Conservation (phyloP, 371 early-diverging fungal genomes). For the Rhizopus delemar region DNA sequence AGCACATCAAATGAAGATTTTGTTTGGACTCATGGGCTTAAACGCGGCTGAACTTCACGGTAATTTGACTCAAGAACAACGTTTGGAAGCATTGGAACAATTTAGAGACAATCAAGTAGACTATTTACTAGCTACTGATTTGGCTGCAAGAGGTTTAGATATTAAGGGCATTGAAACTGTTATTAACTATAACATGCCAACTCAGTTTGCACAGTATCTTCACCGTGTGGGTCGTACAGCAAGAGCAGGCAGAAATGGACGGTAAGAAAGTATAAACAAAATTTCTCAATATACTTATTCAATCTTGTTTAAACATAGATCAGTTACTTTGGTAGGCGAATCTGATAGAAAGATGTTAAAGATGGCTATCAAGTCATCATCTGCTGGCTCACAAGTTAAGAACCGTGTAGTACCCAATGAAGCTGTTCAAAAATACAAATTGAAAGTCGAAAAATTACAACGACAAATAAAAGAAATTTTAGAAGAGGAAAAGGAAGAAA, state of each 20-base stretch:
- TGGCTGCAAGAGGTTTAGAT: slow-evolving; percentile 99
- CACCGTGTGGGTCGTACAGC: slow-evolving; percentile 99
- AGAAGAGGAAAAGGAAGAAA: slow-evolving; percentile 84
- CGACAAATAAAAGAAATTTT: slow-evolving; percentile 78
- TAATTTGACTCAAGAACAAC: slow-evolving; percentile 93
- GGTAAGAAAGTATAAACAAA: slow-evolving; percentile 33
- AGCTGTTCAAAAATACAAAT: slow-evolving; percentile 73
- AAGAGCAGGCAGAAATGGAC: slow-evolving; percentile 89
- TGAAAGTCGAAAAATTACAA: slow-evolving; percentile 63
- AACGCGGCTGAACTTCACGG: slow-evolving; percentile 98
- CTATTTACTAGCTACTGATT: slow-evolving; percentile 96
- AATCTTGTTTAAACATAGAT: slow-evolving; percentile 23
- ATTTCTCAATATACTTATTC: neutral
- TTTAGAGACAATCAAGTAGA: slow-evolving; percentile 90
- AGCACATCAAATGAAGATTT: slow-evolving; percentile 95
- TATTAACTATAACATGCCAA: slow-evolving; percentile 99
- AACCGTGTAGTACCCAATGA: slow-evolving; percentile 83
- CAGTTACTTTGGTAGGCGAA: slow-evolving; percentile 92
- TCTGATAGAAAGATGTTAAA: slow-evolving; percentile 92
- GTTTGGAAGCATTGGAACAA: slow-evolving; percentile 86
- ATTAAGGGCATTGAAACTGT: slow-evolving; percentile 98
- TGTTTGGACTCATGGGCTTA: slow-evolving; percentile 90
- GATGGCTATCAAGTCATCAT: slow-evolving; percentile 85
- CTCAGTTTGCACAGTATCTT: slow-evolving; percentile 92
- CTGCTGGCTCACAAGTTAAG: slow-evolving; percentile 69